Evolutionary conservation across 139 green algal species (phyloP).

Genomic region (Zygnema circumcarinatum): DNA sequence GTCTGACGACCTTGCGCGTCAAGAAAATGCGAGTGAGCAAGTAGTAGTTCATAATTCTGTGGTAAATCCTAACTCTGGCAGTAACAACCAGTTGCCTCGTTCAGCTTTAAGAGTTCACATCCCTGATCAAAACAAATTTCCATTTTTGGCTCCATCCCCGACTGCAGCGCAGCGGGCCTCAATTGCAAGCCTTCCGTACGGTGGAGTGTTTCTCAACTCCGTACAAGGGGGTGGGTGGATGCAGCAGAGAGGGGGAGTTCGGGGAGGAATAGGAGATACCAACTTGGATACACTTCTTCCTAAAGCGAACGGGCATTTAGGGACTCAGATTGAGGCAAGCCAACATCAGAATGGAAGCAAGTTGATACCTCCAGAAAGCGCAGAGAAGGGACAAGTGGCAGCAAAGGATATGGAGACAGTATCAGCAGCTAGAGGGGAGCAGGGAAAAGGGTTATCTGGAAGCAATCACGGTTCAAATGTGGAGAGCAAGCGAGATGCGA

Average conservation of each 20-base stretch:
- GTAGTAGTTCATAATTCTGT: too few species aligned
- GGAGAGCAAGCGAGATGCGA: not conserved
- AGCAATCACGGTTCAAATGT: not conserved
- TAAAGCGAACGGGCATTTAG: not conserved
- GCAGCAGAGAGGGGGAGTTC: not conserved
- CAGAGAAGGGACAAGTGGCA: not conserved
- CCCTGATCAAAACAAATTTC: not conserved
- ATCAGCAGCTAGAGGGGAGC: not conserved
- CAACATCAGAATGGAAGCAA: not conserved
- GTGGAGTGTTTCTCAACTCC: not conserved
- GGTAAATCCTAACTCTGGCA: too few species aligned
- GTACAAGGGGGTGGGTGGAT: not conserved
- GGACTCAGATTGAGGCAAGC: not conserved
- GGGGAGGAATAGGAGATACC: not conserved
- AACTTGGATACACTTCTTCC: not conserved
- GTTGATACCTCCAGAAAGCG: not conserved
- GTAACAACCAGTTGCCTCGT: not conserved
- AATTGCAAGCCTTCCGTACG: not conserved
- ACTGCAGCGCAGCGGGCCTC: not conserved
- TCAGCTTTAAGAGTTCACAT: not conserved
- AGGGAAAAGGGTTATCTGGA: not conserved
- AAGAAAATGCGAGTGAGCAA: too few species aligned
- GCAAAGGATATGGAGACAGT: not conserved
- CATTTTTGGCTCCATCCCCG: not conserved
- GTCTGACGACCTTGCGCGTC: too few species aligned